A percentile compares a stretch with the other conserved stretches of the same genome.
Evolutionary conservation across 805 yeast species (phyloP).

Genomic region (Candida maris): DNA sequence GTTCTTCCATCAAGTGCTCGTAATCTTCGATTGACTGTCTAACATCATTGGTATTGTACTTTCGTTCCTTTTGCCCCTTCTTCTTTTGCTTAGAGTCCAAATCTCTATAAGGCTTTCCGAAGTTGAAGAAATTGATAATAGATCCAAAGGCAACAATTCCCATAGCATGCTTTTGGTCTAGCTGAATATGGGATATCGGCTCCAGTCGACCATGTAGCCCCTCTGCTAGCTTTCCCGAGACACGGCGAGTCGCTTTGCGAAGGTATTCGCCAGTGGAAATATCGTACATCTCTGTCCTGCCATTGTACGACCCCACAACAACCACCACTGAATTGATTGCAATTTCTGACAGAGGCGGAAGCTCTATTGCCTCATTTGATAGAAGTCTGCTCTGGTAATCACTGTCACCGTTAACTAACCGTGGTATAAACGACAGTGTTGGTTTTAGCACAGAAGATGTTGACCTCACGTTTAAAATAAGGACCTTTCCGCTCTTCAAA

Average conservation of each 20-base stretch:
- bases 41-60: constrained; percentile 29
- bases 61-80: constrained; percentile 22
- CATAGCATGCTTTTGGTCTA: constrained; percentile 21
- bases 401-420: constrained; percentile 18
- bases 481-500: constrained; percentile 38
- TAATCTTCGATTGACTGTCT: constrained; percentile 33
- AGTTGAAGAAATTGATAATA: constrained; percentile 42
- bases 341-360: constrained; percentile 28
- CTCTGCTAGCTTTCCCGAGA: constrained; percentile 17
- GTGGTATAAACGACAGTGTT: constrained; percentile 18
- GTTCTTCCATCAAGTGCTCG: constrained; percentile 24
- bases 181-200: constrained; percentile 18
- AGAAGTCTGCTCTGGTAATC: constrained; percentile 15
- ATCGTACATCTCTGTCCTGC: constrained; percentile 40
- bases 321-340: constrained; percentile 28
- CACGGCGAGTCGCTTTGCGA: constrained; percentile 27
- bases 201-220: constrained; percentile 13
- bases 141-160: constrained; percentile 43
- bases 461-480: constrained; percentile 41
- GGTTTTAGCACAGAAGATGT: constrained; percentile 20
- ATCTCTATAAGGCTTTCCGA: constrained; percentile 36
- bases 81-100: constrained; percentile 14
- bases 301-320: constrained; percentile 41
- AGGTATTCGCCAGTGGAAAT: constrained; percentile 39
- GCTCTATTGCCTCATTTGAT: constrained; percentile 16